Percentiles rank a stretch among this genome's conserved stretches.
These are phyloP conservation scores for Neurospora sp. DNA, from an alignment of 2,329 filamentous ascomycete genomes.

Conservation along the genomic window DNA sequence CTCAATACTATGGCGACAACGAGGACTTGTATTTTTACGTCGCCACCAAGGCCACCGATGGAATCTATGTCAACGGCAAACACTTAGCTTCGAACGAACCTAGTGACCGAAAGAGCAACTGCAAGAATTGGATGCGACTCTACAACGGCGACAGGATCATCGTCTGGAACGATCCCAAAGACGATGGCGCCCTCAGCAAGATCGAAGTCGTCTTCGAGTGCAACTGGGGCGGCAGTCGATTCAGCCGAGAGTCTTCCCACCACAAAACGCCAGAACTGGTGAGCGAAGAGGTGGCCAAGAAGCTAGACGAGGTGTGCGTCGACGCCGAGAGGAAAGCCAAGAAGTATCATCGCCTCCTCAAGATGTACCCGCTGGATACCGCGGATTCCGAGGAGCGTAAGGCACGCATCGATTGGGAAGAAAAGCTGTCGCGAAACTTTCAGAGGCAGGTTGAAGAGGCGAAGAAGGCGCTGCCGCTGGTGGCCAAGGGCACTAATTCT, in stretches of 20 bases:
- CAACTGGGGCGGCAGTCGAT: constrained; percentile 45
- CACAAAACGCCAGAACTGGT: constrained; percentile 24
- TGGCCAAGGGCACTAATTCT: background rate
- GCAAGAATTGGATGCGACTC: constrained; percentile 56
- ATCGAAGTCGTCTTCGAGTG: constrained; percentile 39
- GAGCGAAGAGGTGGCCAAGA: constrained; percentile 28
- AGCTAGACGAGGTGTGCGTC: constrained; percentile 38
- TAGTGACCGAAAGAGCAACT: background rate
- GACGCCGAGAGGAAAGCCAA: constrained; percentile 32
- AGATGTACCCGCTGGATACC: background rate
- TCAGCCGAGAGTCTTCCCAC: constrained; percentile 19
- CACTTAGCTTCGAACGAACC: constrained; percentile 45
- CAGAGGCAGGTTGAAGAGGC: background rate
- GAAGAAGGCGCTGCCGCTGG: background rate
- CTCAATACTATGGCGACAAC: constrained; percentile 35
- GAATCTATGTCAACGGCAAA: constrained; percentile 69
- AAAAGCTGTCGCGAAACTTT: background rate
- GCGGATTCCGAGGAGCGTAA: background rate
- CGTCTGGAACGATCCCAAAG: constrained; percentile 44
- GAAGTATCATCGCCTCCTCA: accelerated
- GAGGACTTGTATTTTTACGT: constrained; percentile 58
- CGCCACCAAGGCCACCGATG: constrained; percentile 65
- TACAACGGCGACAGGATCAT: constrained; percentile 69
- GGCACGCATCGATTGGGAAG: background rate
- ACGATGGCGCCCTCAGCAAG: constrained; percentile 24